Base-by-base conservation (phyloP, 164 flowering plant species). In the Taxillus chinensis region DNA sequence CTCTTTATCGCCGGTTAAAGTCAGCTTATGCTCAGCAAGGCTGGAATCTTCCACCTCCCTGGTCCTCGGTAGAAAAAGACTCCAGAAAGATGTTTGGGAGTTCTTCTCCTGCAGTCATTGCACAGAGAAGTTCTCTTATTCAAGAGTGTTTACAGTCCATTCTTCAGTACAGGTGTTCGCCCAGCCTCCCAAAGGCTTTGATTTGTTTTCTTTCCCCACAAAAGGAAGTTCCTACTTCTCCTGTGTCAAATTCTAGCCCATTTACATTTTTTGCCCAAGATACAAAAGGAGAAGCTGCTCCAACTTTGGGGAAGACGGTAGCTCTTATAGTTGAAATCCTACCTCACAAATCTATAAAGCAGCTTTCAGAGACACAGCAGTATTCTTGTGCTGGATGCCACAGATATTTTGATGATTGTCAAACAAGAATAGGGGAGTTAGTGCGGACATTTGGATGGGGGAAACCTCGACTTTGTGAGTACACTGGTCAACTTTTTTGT, bases 381-480 rank as follows among this genome's bases (percentile, higher is more conserved):
- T 80, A 83, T 75, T 68, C 67, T 38, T 93, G 98, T 79, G 92
- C 95, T 2, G 98, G 98, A 62, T 93, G 98, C 75, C 85, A 81
- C 77, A 82, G 67, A 63, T 75, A 79, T 77, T 87, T 93, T 67
- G 83, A 85, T 72, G 79, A 72, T 64, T 85, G 87, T 43, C 86
- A 73, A 59, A 78, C 86, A 38, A 66, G 77, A 55, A 65, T 92
- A 74, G 68, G 43, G 57, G 97, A 82, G 56, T 72, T 93, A 70
- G 92, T 78, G 10, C 83, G 81, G 69, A 75, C 86, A 56, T 68
- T 93, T 68, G 96, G 96, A 4, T 86, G 96, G 95, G 98, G 98
- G 13, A 93, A 82, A 60, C 97, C 92, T 74, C 83, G 98, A 55
- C 81, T 83, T 63, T 93, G 98, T 74, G 96, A 86, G 73, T 93